A percentile compares a stretch with the other conserved stretches of the same genome.
Conservation (phyloP, 495 filamentous ascomycete species). For the Paragyromitra xinjiangensis region DNA sequence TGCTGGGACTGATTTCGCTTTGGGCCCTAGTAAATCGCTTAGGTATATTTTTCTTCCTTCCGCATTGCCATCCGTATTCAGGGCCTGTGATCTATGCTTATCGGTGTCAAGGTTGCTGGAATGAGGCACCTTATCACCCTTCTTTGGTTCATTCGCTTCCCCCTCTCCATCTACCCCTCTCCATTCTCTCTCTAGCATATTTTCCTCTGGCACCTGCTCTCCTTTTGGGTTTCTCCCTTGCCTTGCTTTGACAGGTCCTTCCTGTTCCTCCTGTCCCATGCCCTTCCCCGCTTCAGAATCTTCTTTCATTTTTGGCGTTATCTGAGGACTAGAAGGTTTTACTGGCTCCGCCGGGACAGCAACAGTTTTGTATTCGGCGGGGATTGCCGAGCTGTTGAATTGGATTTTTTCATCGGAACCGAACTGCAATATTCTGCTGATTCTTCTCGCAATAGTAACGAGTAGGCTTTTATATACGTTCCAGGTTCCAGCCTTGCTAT, state of each 20-base stretch:
- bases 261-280: neutral
- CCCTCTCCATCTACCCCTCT: no score
- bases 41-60: neutral
- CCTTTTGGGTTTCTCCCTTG: neutral
- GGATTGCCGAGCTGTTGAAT: slow-evolving; percentile 1
- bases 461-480: neutral
- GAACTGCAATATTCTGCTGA: neutral
- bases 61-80: neutral
- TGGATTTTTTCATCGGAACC: neutral
- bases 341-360: neutral
- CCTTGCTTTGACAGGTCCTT: neutral
- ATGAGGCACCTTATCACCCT: neutral
- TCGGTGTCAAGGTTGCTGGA: neutral
- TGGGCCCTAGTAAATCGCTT: no score
- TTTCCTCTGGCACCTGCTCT: neutral
- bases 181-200: neutral
- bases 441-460: neutral
- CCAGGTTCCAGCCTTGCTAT: neutral
- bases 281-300: neutral
- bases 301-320: neutral
- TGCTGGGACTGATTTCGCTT: neutral
- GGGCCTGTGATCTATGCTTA: neutral
- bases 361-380: neutral
- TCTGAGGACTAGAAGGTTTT: neutral
- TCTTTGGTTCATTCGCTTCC: neutral